A percentile compares a stretch with the other conserved stretches of the same genome.
These are phyloP conservation scores for Trichophyton equinum DNA, from an alignment of 2,329 filamentous ascomycete genomes.

Conservation along the genomic window DNA sequence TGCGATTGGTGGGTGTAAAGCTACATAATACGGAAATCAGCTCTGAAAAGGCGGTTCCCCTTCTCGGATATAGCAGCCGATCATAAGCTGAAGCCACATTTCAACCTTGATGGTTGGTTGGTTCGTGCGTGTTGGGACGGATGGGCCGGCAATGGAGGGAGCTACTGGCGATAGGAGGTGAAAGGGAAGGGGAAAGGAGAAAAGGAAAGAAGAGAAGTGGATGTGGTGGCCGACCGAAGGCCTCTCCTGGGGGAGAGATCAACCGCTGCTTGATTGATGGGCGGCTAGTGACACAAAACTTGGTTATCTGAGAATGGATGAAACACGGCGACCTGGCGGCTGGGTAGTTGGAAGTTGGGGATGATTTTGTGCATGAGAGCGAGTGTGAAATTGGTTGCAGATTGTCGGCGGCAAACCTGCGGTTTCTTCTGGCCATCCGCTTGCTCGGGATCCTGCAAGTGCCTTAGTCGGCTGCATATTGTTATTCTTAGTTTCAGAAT, in stretches of 20 bases:
- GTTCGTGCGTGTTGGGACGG: not conserved
- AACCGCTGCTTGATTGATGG: not conserved
- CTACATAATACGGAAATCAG: too few relatives aligned
- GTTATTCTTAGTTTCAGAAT: constrained; percentile 4
- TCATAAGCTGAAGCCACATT: too few relatives aligned
- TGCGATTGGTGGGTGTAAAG: not conserved
- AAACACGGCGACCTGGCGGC: not conserved
- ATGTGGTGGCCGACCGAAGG: not conserved
- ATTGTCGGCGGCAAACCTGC: constrained; percentile 1
- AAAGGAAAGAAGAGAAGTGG: not conserved
- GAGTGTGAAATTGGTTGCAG: not conserved
- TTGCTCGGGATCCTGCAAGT: not conserved
- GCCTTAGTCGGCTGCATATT: not conserved
- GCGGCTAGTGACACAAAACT: not conserved
- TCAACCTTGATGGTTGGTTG: not conserved
- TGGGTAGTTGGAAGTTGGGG: not conserved
- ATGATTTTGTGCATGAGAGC: not conserved
- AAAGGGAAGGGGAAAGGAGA: not conserved
- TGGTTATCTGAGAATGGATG: constrained; percentile 3
- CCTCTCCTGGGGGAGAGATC: not conserved
- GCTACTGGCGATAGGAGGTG: not conserved
- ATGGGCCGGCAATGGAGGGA: not conserved
- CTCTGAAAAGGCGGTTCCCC: too few relatives aligned
- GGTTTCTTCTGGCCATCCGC: not conserved
- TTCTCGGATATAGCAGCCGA: too few relatives aligned